phyloP scores from a whole-genome alignment of 192 early-diverging fungal genomes.

The Chytriomyces confervae region DNA sequence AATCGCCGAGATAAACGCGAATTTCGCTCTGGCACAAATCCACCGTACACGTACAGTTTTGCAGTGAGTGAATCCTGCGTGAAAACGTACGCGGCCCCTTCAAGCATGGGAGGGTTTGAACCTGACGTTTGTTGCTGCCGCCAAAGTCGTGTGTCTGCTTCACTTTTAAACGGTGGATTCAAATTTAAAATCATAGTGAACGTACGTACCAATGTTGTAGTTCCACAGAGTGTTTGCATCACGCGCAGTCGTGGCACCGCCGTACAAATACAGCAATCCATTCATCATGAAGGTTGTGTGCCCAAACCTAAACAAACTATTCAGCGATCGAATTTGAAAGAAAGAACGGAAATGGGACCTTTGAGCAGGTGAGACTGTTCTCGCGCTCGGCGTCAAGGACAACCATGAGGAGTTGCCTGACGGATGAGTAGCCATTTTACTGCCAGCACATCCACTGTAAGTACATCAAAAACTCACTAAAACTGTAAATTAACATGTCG shows the following conservation, averaged over 20 bases:
- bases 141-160: background rate
- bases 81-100: conserved; percentile 32
- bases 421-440: too few relatives aligned
- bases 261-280: conserved; percentile 34
- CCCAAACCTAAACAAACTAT: conserved; percentile 17
- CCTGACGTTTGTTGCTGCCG: background rate
- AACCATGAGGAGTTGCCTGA: background rate
- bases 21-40: background rate
- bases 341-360: conserved; percentile 1
- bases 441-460: too few relatives aligned
- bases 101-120: conserved; percentile 8
- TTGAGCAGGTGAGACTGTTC: background rate
- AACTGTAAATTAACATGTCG: conserved; percentile 34
- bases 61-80: background rate
- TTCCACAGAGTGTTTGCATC: conserved; percentile 9
- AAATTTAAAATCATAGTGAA: background rate
- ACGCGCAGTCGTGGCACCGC: conserved; percentile 23
- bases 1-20: conserved; percentile 12
- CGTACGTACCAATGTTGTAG: conserved; percentile 21
- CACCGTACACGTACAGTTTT: conserved; percentile 41
- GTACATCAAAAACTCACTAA: conserved; percentile 1
- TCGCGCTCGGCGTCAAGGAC: background rate
- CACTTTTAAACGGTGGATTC: background rate
- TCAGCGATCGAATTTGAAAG: background rate
- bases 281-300: conserved; percentile 39